Conservation (phyloP, 345 rosid genomes). For the sweet orange (Citrus sinensis) region DNA sequence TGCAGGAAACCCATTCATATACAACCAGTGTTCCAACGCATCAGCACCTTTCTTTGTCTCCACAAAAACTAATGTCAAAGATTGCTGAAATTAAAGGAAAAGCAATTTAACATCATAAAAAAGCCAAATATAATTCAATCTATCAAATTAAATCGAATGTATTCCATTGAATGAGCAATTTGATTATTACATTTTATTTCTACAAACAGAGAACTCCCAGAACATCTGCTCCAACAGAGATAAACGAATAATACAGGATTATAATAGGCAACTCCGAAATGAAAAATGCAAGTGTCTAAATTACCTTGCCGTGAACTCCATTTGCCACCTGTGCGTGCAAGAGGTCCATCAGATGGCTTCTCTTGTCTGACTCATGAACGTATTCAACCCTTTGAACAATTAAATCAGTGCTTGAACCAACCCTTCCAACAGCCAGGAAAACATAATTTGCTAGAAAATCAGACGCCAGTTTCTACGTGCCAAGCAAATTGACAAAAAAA, state of each 20-base stretch:
- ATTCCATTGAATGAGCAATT: background rate
- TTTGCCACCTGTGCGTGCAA: constrained; percentile 91
- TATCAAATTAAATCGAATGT: background rate
- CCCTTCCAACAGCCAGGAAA: constrained; percentile 97
- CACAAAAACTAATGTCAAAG: constrained; percentile 94
- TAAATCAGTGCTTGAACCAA: constrained; percentile 98
- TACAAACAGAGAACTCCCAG: background rate
- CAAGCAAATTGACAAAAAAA: background rate
- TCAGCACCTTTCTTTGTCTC: constrained; percentile 99
- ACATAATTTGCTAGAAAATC: constrained; percentile 78
- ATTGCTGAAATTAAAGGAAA: constrained; percentile 59
- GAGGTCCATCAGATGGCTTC: constrained; percentile 99
- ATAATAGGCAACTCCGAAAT: background rate
- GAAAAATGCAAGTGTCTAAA: background rate
- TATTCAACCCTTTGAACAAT: constrained; percentile 95
- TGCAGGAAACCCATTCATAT: constrained; percentile 85
- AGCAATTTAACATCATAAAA: background rate
- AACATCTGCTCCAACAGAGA: background rate
- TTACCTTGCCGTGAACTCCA: constrained; percentile 80
- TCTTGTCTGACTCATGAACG: constrained; percentile 92
- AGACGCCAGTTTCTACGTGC: constrained; percentile 91
- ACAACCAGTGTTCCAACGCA: constrained; percentile 87
- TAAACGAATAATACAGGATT: background rate
- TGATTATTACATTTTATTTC: background rate
- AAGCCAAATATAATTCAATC: background rate